A percentile compares a stretch with the other conserved stretches of the same genome.
Evolutionary conservation across 805 yeast species (phyloP).

Genomic region (Wickerhamiella domercqiae): DNA sequence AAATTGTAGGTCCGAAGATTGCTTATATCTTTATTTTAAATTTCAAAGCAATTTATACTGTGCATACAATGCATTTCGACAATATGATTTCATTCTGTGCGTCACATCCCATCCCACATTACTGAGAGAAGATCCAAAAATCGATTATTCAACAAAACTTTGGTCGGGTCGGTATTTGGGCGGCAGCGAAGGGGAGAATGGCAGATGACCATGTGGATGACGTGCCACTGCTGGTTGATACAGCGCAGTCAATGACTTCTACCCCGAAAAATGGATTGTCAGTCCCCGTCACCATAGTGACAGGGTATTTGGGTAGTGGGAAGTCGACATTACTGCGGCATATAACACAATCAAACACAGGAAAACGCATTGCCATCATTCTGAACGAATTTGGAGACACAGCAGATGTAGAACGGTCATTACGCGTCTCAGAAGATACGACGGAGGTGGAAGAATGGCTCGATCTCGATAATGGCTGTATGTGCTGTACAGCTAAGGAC

Average conservation of each 20-base stretch:
- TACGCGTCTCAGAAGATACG: conserved; percentile 41
- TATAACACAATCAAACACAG: conserved; percentile 49
- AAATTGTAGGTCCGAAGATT: too few relatives aligned
- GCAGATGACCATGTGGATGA: conserved; percentile 19
- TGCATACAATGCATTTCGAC: too few relatives aligned
- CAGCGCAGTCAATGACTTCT: conserved; percentile 4
- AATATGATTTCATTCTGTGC: too few relatives aligned
- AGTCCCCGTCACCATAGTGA: conserved; percentile 71
- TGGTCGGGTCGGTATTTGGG: too few relatives aligned
- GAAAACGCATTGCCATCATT: conserved; percentile 70
- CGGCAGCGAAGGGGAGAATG: too few relatives aligned
- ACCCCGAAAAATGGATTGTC: conserved; percentile 1
- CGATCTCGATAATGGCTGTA: conserved; percentile 90
- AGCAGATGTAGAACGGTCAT: conserved; percentile 71
- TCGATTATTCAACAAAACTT: conserved; percentile 25
- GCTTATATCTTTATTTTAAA: too few relatives aligned
- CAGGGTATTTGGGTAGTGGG: conserved; percentile 93
- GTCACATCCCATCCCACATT: too few relatives aligned
- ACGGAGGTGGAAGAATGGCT: conserved; percentile 78
- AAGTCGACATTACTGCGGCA: conserved; percentile 66
- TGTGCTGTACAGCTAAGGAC: conserved; percentile 92
- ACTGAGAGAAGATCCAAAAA: too few relatives aligned
- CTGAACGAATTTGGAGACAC: conserved; percentile 83
- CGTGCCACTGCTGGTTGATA: conserved; percentile 19
- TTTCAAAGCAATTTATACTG: too few relatives aligned